Evolutionary conservation across 2,329 filamentous ascomycete species (phyloP).

Genomic region (Trichoderma oligosporum): DNA sequence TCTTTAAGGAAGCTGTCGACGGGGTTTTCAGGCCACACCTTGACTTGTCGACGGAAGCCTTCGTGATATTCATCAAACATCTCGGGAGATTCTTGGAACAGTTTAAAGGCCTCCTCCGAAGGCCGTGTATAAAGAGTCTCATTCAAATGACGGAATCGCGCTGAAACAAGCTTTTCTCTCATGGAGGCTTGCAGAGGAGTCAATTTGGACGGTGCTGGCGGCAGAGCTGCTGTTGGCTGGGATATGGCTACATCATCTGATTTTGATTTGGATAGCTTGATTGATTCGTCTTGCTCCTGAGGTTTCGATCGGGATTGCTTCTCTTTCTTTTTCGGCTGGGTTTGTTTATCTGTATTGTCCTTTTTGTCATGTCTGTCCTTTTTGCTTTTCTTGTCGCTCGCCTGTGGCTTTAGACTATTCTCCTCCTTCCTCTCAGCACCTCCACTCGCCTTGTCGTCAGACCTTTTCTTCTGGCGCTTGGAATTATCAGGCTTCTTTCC

Average conservation of each 20-base stretch:
- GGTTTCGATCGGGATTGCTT: conserved; percentile 12
- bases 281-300: neutral
- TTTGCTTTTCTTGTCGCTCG: conserved; percentile 36
- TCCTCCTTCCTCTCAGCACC: conserved; percentile 33
- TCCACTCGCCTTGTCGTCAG: conserved; percentile 24
- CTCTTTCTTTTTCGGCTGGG: conserved; percentile 19
- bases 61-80: conserved; percentile 97
- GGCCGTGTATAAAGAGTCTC: conserved; percentile 93
- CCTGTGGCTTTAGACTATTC: conserved; percentile 19
- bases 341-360: conserved; percentile 14
- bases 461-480: conserved; percentile 34
- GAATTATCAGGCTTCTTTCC: conserved; percentile 48
- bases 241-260: conserved; percentile 26
- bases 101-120: conserved; percentile 73
- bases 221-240: conserved; percentile 36
- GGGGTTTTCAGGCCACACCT: conserved; percentile 94
- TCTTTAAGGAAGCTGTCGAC: conserved; percentile 79
- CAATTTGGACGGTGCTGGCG: conserved; percentile 56
- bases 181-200: conserved; percentile 92
- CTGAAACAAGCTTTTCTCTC: conserved; percentile 90
- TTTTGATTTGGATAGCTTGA: conserved; percentile 21
- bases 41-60: conserved; percentile 91
- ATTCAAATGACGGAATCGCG: conserved; percentile 95
- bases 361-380: conserved; percentile 31
- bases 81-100: conserved; percentile 82